Base-by-base conservation (phyloP, 1,284 basidiomycete genomes). In the Cryptococcus wingfieldii region DNA sequence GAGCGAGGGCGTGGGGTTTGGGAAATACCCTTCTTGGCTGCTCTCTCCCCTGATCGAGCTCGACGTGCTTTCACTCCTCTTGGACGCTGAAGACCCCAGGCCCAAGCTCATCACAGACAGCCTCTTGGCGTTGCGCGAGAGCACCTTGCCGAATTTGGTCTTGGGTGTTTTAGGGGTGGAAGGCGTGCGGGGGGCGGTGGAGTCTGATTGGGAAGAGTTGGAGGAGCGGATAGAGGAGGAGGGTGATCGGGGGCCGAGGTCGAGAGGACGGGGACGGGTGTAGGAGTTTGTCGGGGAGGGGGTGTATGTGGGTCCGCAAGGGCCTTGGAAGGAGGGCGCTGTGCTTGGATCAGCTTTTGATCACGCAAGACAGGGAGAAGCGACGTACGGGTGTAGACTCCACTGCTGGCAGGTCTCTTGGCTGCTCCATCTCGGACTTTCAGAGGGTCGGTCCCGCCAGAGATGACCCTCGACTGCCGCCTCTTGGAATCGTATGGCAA, bases 381-480 rank as follows among this genome's bases (percentile, higher is more conserved):
- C 0, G 1, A 64, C 62, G 51, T 46, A 64, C 62, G 62, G 45
- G 62, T 64, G 38, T 64, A 64, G 16, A 64, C 55, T 38, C 62
- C 62, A 42, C 59, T 61, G 31, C 46, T 56, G 42, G 56, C 55
- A 27, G 27, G 19, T 38, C 51, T 59, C 18, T 56, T 55, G 19
- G 38, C 45, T n/a, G 38, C 38, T 13, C 62, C 62, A 48, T 64
- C 63, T 48, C 48, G 50, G 7, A 62, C 46, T 42, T 61, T 58
- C 23, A 53, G 28, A 13, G 58, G 58, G 38, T 64, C 63, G 51
- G 18, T 60, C 56, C 13, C 31, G 31, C 31, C 31, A 34, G 31
- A 34, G 31, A 60, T 27, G 16, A 27, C 34, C 4, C 49, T 48
- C 4, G 45, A 56, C 23, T 38, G 38, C 50, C 59, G 51, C 38